Base-by-base conservation (phyloP, 306 rosid genomes). In the Canavalia gladiata region DNA sequence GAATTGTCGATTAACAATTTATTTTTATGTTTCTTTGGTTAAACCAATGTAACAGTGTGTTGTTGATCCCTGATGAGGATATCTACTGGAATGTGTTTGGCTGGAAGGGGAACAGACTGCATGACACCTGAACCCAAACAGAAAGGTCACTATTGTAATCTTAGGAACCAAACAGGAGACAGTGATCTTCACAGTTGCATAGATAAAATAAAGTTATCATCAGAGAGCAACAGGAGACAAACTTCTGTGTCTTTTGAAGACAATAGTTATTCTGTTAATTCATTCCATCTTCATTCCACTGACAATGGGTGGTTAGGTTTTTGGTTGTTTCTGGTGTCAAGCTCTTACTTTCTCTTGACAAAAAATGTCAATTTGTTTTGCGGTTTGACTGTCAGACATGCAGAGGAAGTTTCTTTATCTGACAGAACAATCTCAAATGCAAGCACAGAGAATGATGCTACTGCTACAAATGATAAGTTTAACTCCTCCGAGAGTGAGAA, bases 41-140 rank as follows among this genome's bases (percentile, higher is more conserved):
- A 67, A 59, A 77, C 77, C 75, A 72, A 67, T 76, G 85, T 80
- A 84, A 65, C 84, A 80, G 86, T 54, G 83, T 70, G 28, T 2
- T 43, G 57, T 41, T 29, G 47, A 71, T 70, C 55, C 45, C 63
- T 42, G 7, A 13, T 42, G 79, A 69, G 41, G 73, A 31, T 33
- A 70, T 76, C 76, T 25, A 5, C 59, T 3, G 28, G 76, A 84
- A 54, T 76, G 58, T 51, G 47, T 71, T 65, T 56, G 47, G 9
- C 62, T 5, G 49, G 55, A 28, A 72, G 28, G 43, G 50, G 8
- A 30, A 51, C 33, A 76, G 47, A 5, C 45, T 10, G 49, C 72
- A 62, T 82, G 72, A 80, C 45, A 64, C 43, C 50, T 69, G 60
- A 45, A 56, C 67, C 18, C 42, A 50, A 49, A 77, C 64, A 65